Evolutionary conservation across 139 green algal species (phyloP).

Genomic region (Chlamydomonas urium): DNA sequence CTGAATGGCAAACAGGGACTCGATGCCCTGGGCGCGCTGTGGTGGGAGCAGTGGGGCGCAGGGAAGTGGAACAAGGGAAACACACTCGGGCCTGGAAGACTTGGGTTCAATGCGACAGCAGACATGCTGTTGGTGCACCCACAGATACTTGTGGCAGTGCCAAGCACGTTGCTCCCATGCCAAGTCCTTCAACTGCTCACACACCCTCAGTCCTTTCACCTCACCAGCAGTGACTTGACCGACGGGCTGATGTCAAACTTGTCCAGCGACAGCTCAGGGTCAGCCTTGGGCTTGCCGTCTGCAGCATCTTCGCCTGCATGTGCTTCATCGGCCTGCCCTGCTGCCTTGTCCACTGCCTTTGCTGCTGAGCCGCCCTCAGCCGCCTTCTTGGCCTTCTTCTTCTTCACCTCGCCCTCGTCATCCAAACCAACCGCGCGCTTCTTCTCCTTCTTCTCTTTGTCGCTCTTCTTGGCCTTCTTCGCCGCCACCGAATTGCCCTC

Average conservation of each 20-base stretch:
- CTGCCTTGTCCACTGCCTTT: neutral
- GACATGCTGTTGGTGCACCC: neutral
- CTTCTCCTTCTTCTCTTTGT: slow-evolving; percentile 18
- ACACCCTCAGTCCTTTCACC: slow-evolving; percentile 26
- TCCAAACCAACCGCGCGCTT: neutral
- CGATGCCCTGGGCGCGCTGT: slow-evolving; percentile 60
- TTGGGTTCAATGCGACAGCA: neutral
- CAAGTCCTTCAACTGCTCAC: neutral
- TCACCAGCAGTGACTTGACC: slow-evolving; percentile 69
- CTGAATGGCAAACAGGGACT: slow-evolving; percentile 93
- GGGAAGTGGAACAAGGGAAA: neutral
- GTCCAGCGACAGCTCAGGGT: slow-evolving; percentile 56
- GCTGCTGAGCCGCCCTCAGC: neutral
- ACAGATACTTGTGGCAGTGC: neutral
- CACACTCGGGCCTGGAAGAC: neutral
- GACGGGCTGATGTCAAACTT: slow-evolving; percentile 68
- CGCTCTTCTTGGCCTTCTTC: slow-evolving; percentile 13
- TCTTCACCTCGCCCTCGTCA: slow-evolving; percentile 5
- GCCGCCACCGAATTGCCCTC: neutral
- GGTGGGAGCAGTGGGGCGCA: neutral
- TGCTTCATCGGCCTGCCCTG: slow-evolving; percentile 3
- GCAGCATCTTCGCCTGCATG: slow-evolving; percentile 1
- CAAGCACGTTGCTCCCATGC: neutral
- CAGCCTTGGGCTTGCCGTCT: neutral
- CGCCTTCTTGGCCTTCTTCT: neutral